Evolutionary conservation across 1,284 basidiomycete species (phyloP), one percentile per base, ranked within the genome.

Genomic region (Fistulina hepatica): DNA sequence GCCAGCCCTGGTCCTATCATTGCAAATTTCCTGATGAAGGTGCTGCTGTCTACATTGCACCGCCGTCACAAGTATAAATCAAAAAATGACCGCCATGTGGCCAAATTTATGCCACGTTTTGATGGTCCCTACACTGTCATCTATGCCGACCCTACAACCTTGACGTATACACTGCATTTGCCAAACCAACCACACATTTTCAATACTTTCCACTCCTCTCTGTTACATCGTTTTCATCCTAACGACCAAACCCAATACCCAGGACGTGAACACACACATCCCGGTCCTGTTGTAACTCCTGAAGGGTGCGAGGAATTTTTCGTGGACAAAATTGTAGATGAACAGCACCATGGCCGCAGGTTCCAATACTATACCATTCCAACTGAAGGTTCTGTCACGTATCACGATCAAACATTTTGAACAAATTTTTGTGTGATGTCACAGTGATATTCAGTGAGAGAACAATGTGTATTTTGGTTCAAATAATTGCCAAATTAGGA

Each of bases 91-190:
- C 47, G 51, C 7, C 47, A 48, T 2, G 52, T 56, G 0, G 57
- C 58, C 0, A 64, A 61, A 27, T 59, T 60, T 34, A 56, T 63
- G 51, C 52, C 56, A 0, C 36, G 48, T 0, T 56, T 44, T 27
- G 59, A 64, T 24, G 56, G 61, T 0, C 61, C 58, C 0, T 64
- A 58, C 30, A 36, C 22, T 1, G 36, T 65, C 0, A 25, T 48
- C 0, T 17, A 36, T 0, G 42, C 50, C 8, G 41, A 50, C 48
- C 25, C 25, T 6, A 15, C 12, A 15, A 40, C 28, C n/a, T 41
- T 35, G 5, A 37, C 39, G 10, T 31, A 17, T 9, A 41, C 35
- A 4, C 31, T 42, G 3, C 20, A 38, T 16, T 11, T 42, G 2
- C 31, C 30, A 5, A 28, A n/a, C n/a, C n/a, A 33, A 19, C 35